Conservation (phyloP, 371 early-diverging fungal species). For the Edhazardia aedis region DNA sequence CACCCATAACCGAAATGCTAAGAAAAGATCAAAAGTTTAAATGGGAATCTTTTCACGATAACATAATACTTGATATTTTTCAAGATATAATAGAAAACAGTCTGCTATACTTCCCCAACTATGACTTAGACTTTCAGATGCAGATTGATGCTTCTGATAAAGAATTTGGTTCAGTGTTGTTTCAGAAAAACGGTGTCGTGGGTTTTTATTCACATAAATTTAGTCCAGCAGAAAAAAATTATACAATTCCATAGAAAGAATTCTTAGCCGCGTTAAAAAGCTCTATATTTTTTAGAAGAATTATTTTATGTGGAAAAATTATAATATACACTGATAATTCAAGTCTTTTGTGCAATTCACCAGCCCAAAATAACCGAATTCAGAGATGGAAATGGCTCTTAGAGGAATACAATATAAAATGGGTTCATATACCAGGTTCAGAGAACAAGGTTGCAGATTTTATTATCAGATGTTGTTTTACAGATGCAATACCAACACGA, state of each 20-base stretch:
- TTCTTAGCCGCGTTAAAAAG: neutral
- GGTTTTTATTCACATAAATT: neutral
- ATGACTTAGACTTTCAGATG: neutral
- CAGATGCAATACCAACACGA: no score
- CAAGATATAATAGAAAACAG: neutral
- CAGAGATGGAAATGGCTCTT: neutral
- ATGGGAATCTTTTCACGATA: neutral
- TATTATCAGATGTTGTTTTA: no score
- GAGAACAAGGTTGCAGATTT: constrained; percentile 7
- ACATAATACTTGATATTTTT: neutral
- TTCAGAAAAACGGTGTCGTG: neutral
- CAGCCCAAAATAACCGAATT: neutral
- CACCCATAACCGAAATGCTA: neutral
- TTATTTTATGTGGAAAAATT: neutral
- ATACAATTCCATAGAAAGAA: neutral
- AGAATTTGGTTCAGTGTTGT: neutral
- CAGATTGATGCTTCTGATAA: neutral
- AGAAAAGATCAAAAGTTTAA: neutral
- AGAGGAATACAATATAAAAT: constrained; percentile 3
- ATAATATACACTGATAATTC: neutral
- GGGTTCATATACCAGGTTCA: constrained; percentile 7
- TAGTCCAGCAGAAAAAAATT: neutral
- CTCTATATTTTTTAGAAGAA: neutral
- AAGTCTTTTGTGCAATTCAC: neutral
- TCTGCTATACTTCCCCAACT: neutral